phyloP scores from a whole-genome alignment of 371 early-diverging fungal genomes.

The Lichtheimia hyalospora region DNA sequence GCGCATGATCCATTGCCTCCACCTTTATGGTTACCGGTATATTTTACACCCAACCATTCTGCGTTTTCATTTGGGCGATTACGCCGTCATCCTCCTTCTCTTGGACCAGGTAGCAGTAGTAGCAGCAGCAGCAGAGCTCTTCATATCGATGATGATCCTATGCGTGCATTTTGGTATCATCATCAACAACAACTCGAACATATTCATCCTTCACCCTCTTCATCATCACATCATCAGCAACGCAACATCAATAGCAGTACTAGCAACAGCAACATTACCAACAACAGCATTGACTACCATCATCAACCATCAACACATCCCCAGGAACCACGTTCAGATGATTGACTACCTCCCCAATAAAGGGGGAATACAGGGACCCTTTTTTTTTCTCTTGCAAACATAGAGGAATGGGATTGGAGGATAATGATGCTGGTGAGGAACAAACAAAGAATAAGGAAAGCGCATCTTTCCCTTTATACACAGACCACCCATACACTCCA shows the following conservation, averaged over 20 bases:
- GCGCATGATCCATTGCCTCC: conserved; percentile 12
- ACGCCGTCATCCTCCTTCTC: conserved; percentile 16
- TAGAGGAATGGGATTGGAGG: neutral
- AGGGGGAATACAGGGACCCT: neutral
- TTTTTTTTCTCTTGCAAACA: neutral
- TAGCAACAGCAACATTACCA: neutral
- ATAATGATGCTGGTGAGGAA: no score
- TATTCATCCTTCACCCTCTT: neutral
- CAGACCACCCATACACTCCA: neutral
- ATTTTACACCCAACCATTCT: conserved; percentile 22
- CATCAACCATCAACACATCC: neutral
- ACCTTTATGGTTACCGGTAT: conserved; percentile 21
- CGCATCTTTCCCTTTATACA: neutral
- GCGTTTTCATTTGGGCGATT: conserved; percentile 20
- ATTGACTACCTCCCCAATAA: neutral
- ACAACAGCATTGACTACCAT: neutral
- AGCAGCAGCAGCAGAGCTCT: neutral
- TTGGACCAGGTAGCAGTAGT: neutral
- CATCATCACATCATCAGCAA: neutral
- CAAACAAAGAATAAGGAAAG: no score
- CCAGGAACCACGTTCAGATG: neutral
- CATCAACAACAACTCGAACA: conserved; percentile 16
- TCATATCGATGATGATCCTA: conserved; percentile 5
- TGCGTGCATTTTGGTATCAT: conserved; percentile 20
- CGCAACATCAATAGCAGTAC: neutral